These are phyloP conservation scores for Zygosaccharomyces kombuchaensis DNA, from an alignment of 805 yeast species.

Conservation along the genomic window DNA sequence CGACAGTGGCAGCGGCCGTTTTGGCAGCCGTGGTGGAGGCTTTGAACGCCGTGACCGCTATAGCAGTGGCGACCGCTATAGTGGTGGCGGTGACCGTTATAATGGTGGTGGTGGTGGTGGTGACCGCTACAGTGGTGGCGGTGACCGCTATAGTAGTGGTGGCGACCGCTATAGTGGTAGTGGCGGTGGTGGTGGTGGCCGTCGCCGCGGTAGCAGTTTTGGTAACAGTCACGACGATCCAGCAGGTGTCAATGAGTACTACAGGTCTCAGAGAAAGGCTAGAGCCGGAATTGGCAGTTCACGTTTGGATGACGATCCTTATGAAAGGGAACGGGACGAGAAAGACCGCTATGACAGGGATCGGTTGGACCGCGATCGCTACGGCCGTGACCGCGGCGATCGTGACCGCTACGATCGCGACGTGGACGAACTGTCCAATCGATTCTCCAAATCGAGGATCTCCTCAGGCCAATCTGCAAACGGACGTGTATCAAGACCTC, in stretches of 20 bases:
- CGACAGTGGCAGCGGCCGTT: slow-evolving; percentile 13
- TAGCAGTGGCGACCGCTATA: slow-evolving; percentile 16
- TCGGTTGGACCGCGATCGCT: slow-evolving; percentile 8
- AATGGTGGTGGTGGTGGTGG: slow-evolving; percentile 15
- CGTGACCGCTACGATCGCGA: slow-evolving; percentile 49
- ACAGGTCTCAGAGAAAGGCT: slow-evolving; percentile 30
- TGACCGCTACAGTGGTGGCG: not conserved
- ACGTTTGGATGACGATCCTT: slow-evolving; percentile 14
- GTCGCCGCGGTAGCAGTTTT: slow-evolving; percentile 19
- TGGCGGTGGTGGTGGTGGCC: slow-evolving; percentile 22
- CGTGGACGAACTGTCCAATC: slow-evolving; percentile 39
- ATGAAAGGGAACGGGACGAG: slow-evolving; percentile 3
- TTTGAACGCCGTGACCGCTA: no score
- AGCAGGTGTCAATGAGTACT: slow-evolving; percentile 42
- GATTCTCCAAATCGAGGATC: slow-evolving; percentile 35
- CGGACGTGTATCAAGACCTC: slow-evolving; percentile 39
- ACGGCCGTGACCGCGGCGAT: slow-evolving; percentile 60
- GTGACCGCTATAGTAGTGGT: slow-evolving; percentile 16
- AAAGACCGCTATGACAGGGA: slow-evolving; percentile 4
- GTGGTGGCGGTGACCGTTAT: no score
- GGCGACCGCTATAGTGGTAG: slow-evolving; percentile 17
- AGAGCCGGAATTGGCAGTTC: slow-evolving; percentile 22
- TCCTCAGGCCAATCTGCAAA: slow-evolving; percentile 37
- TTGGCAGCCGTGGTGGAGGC: no score
- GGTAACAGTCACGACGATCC: slow-evolving; percentile 32